Evolutionary conservation across 768 basidiomycete species (phyloP).

Genomic region (Fomitopsis serialis): DNA sequence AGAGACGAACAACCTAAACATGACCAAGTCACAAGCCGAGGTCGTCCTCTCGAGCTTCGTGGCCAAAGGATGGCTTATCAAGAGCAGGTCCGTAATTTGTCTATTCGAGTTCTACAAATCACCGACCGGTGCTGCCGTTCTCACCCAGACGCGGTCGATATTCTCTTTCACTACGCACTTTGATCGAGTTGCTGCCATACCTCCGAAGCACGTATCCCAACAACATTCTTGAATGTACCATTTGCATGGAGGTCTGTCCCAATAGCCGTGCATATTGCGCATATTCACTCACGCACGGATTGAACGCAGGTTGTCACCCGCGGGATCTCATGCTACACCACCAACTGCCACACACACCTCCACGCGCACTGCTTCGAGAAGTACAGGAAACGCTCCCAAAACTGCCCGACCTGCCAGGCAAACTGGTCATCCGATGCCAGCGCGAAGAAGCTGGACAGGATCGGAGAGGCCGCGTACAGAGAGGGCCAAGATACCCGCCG

Average conservation of each 20-base stretch:
- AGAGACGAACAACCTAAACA: conserved; percentile 56
- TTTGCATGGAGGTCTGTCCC: conserved; percentile 60
- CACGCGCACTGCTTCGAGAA: conserved; percentile 61
- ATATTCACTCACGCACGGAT: not conserved
- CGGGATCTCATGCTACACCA: conserved; percentile 55
- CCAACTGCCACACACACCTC: conserved; percentile 58
- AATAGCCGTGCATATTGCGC: not conserved
- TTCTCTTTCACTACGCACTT: conserved; percentile 67
- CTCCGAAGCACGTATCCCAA: conserved; percentile 69
- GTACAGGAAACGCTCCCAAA: conserved; percentile 37
- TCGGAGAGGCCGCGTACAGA: conserved; percentile 67
- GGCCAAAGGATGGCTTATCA: conserved; percentile 72
- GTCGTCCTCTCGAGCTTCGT: conserved; percentile 72
- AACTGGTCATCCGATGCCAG: conserved; percentile 57
- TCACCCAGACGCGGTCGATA: conserved; percentile 46
- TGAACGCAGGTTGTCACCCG: conserved; percentile 55
- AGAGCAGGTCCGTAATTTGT: conserved; percentile 55
- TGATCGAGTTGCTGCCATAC: conserved; percentile 71
- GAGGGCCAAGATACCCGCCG: conserved; percentile 42
- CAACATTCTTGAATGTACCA: conserved; percentile 64
- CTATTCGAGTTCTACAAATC: not conserved
- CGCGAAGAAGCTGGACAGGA: conserved; percentile 39
- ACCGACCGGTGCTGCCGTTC: too few relatives aligned
- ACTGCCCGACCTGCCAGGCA: conserved; percentile 52
- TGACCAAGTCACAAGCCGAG: conserved; percentile 76